Percentiles rank a stretch among this genome's conserved stretches.
These are phyloP conservation scores for Prinsepia uniflora DNA, from an alignment of 306 rosid genomes.

Conservation along the genomic window DNA sequence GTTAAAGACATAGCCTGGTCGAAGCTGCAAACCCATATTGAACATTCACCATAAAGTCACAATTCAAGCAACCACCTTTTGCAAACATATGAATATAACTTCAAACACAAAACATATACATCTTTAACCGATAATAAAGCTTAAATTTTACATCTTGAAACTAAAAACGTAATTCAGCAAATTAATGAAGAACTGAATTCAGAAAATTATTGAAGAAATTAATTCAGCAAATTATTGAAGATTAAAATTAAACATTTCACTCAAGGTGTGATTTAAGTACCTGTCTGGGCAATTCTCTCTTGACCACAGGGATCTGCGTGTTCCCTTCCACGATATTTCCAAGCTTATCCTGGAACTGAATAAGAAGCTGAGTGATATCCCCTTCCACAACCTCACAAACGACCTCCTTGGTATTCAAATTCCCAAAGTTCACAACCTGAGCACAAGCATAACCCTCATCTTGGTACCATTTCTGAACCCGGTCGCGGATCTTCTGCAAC, in stretches of 20 bases:
- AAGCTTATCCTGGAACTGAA: conserved; percentile 90
- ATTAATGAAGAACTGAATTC: neutral
- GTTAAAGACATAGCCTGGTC: conserved; percentile 71
- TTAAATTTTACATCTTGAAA: neutral
- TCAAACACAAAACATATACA: neutral
- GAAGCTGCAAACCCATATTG: conserved; percentile 55
- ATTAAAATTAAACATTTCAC: neutral
- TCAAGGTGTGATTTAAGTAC: conserved; percentile 24
- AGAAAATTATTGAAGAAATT: neutral
- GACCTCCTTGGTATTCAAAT: conserved; percentile 85
- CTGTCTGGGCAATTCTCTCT: conserved; percentile 85
- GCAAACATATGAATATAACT: neutral
- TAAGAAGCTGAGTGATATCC: conserved; percentile 71
- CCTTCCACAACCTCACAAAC: conserved; percentile 99
- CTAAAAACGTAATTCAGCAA: neutral
- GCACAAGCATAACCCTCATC: conserved; percentile 97
- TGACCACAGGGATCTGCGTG: conserved; percentile 67
- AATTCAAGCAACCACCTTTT: conserved; percentile 7
- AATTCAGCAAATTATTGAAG: neutral
- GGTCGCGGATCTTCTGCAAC: conserved; percentile 82
- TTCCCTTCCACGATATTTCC: conserved; percentile 92
- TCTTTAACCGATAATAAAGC: neutral
- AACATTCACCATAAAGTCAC: conserved; percentile 29
- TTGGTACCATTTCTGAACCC: conserved; percentile 96
- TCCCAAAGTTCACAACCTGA: conserved; percentile 94